Evolutionary conservation across 352 stramenopile species (phyloP), one percentile per base, ranked within the genome.

Genomic region (Phytophthora ohioensis): DNA sequence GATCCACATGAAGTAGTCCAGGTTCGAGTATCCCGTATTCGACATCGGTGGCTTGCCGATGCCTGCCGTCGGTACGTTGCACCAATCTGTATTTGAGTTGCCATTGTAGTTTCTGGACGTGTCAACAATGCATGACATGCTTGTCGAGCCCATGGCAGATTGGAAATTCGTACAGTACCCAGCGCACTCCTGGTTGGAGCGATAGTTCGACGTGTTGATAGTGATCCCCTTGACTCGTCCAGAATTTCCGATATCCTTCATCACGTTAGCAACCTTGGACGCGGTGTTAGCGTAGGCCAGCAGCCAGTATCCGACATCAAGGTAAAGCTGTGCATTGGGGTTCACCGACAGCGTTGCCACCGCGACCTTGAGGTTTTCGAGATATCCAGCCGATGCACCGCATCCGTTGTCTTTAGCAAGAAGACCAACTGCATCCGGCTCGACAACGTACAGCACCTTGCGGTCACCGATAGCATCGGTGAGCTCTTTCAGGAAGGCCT

Each of bases 201-300:
- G 81, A 57, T 90, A 93, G 73, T 93, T 93, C 32, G 82, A 90
- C 31, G 85, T 91, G 76, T 93, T 91, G 56, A 93, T 79, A n/a
- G 84, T 79, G 32, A 93, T 80, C 9, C 85, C 83, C 57, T 89
- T 88, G 38, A 93, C 51, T 39, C 67, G 67, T 2, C 80, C 79
- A n/a, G 59, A 73, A 0, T 36, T 41, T 1, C 55, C 46, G 32
- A 93, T 57, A 31, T 84, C 45, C 59, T 80, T 78, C 69, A 91
- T 71, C 6, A 72, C 69, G 1, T 57, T 61, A 4, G 75, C 80
- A 7, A 90, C 66, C 12, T 66, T 68, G 2, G 64, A 27, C 3
- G 67, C 56, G 5, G 21, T 75, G 1, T 57, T 69, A 7, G 62
- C 13, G 27, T 63, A 73, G 42, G 58, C 61, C 9, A 92, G 67